phyloP scores from a whole-genome alignment of 345 rosid genomes.

The Populus alba region DNA sequence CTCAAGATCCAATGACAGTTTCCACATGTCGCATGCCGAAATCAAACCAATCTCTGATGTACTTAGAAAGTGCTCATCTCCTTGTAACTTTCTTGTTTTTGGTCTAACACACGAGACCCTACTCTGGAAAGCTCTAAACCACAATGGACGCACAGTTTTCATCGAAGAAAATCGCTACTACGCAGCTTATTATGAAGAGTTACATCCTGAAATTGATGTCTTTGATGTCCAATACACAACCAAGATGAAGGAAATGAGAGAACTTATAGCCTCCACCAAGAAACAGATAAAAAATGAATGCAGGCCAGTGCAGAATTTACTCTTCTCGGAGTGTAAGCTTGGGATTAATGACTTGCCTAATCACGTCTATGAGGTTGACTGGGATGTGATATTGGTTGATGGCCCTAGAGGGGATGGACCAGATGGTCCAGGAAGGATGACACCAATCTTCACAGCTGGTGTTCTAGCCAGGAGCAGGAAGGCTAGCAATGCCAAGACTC shows the following conservation, averaged over 20 bases:
- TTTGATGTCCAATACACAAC: slow-evolving; percentile 96
- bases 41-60: slow-evolving; percentile 77
- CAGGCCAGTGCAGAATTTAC: slow-evolving; percentile 81
- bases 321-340: slow-evolving; percentile 81
- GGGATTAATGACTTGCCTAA: slow-evolving; percentile 90
- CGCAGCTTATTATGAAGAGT: slow-evolving; percentile 83
- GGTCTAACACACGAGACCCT: slow-evolving; percentile 93
- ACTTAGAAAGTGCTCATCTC: slow-evolving; percentile 72
- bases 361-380: slow-evolving; percentile 85
- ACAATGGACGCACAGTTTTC: slow-evolving; percentile 81
- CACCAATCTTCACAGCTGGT: slow-evolving; percentile 84
- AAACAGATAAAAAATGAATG: slow-evolving; percentile 68
- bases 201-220: slow-evolving; percentile 86
- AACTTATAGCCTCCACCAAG: slow-evolving; percentile 53
- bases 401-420: slow-evolving; percentile 88
- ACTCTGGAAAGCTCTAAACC: slow-evolving; percentile 87
- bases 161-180: slow-evolving; percentile 91
- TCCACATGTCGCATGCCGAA: slow-evolving; percentile 70
- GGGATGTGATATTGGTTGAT: slow-evolving; percentile 94
- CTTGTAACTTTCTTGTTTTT: slow-evolving; percentile 83
- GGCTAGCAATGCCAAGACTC: slow-evolving; percentile 69
- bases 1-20: slow-evolving; percentile 68
- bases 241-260: slow-evolving; percentile 53
- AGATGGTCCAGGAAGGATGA: slow-evolving; percentile 77
- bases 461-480: slow-evolving; percentile 89